phyloP scores from a whole-genome alignment of 352 stramenopile genomes.

The Lagenidium giganteum region DNA sequence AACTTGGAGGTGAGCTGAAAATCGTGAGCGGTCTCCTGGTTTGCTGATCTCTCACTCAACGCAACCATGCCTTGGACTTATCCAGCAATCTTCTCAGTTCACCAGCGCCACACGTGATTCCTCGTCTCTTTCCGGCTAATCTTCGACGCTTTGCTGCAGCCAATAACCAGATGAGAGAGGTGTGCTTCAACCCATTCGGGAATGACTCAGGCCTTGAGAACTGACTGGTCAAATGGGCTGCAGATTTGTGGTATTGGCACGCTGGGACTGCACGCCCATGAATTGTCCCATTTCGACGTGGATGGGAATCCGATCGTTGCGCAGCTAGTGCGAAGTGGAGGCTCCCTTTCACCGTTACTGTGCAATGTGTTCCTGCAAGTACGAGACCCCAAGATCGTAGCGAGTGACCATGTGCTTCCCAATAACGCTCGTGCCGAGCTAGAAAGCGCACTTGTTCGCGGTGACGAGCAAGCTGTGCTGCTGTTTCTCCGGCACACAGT shows the following conservation, averaged over 20 bases:
- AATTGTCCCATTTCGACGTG: constrained; percentile 38
- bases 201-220: neutral
- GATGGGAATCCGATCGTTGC: constrained; percentile 37
- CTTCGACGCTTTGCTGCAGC: constrained; percentile 42
- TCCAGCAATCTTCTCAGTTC: constrained; percentile 50
- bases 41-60: too few species aligned
- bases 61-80: constrained; percentile 50
- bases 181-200: constrained; percentile 5
- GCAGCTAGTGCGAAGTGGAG: constrained; percentile 24
- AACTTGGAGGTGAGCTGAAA: constrained; percentile 59
- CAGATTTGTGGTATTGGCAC: constrained; percentile 46
- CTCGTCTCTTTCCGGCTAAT: constrained; percentile 27
- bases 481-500: too few species aligned
- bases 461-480: too few species aligned
- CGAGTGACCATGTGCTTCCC: too few species aligned
- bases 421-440: too few species aligned
- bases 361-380: constrained; percentile 40
- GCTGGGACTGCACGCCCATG: constrained; percentile 28
- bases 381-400: too few species aligned
- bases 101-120: constrained; percentile 19
- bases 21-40: too few species aligned
- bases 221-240: neutral
- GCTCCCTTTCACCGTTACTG: constrained; percentile 34
- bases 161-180: constrained; percentile 63
- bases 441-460: too few species aligned